Percentiles rank a stretch among this genome's conserved stretches.
Evolutionary conservation across 495 filamentous ascomycete genomes (phyloP).

Genomic region (Penicillium longicatenatum): DNA sequence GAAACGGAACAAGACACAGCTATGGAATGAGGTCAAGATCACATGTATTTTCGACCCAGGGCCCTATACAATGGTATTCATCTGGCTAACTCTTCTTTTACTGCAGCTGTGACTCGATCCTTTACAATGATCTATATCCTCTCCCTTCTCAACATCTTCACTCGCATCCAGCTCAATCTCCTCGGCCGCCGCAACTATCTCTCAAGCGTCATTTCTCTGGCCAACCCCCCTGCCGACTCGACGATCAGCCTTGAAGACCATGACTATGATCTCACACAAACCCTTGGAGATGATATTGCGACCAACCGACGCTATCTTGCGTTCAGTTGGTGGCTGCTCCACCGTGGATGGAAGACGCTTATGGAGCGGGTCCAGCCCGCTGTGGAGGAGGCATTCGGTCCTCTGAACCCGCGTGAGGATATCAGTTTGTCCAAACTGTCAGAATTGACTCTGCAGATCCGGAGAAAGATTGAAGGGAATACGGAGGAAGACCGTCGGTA

Average conservation of each 20-base stretch:
- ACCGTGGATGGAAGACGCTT: slow-evolving; percentile 82
- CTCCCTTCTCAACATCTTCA: slow-evolving; percentile 85
- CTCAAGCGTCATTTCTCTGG: slow-evolving; percentile 87
- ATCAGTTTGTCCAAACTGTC: slow-evolving; percentile 77
- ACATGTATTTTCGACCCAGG: slow-evolving; percentile 62
- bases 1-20: slow-evolving; percentile 81
- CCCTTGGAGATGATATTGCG: slow-evolving; percentile 88
- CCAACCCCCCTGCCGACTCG: slow-evolving; percentile 60
- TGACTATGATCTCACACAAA: slow-evolving; percentile 77
- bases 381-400: slow-evolving; percentile 83
- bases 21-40: slow-evolving; percentile 98
- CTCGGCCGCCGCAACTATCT: slow-evolving; percentile 94
- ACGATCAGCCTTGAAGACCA: slow-evolving; percentile 87
- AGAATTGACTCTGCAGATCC: slow-evolving; percentile 73
- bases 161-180: slow-evolving; percentile 94
- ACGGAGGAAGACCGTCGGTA: slow-evolving; percentile 66
- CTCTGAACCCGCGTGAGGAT: slow-evolving; percentile 84
- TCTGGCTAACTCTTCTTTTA: background rate
- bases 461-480: slow-evolving; percentile 80
- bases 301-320: slow-evolving; percentile 92
- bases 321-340: slow-evolving; percentile 97
- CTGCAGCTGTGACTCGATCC: slow-evolving; percentile 78
- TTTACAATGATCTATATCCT: slow-evolving; percentile 92
- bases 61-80: background rate
- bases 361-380: slow-evolving; percentile 75